These are phyloP conservation scores for Candida khao-thaluensis DNA, from an alignment of 805 yeast genomes.

Conservation along the genomic window DNA sequence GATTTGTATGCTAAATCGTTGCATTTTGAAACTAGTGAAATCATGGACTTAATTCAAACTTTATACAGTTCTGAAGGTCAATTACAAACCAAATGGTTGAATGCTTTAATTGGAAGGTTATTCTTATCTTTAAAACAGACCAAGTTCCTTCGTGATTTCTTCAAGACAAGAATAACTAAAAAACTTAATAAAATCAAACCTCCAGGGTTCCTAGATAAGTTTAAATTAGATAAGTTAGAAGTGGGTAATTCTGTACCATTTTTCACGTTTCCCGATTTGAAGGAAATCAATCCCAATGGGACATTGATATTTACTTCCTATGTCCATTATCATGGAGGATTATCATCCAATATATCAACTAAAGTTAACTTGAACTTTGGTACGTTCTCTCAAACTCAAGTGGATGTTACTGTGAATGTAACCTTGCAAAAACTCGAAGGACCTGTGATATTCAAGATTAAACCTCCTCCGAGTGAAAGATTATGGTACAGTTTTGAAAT, in stretches of 20 bases:
- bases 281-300: constrained; percentile 79
- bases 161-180: constrained; percentile 60
- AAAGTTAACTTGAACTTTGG: constrained; percentile 76
- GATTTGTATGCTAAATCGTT: constrained; percentile 66
- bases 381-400: constrained; percentile 66
- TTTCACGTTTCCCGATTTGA: constrained; percentile 67
- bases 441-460: constrained; percentile 62
- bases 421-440: constrained; percentile 72
- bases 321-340: constrained; percentile 71
- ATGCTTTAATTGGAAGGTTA: constrained; percentile 80
- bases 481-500: constrained; percentile 86
- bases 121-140: constrained; percentile 78
- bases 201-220: constrained; percentile 86
- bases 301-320: constrained; percentile 58
- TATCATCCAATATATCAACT: constrained; percentile 76
- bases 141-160: constrained; percentile 54
- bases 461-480: constrained; percentile 89
- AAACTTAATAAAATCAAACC: constrained; percentile 77
- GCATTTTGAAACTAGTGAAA: constrained; percentile 68
- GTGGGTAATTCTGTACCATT: constrained; percentile 83
- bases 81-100: constrained; percentile 83
- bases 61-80: constrained; percentile 83
- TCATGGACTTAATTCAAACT: constrained; percentile 70
- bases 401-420: constrained; percentile 69
- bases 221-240: constrained; percentile 66